Conservation (phyloP, 306 rosid species). For the Quercus engelmannii region DNA sequence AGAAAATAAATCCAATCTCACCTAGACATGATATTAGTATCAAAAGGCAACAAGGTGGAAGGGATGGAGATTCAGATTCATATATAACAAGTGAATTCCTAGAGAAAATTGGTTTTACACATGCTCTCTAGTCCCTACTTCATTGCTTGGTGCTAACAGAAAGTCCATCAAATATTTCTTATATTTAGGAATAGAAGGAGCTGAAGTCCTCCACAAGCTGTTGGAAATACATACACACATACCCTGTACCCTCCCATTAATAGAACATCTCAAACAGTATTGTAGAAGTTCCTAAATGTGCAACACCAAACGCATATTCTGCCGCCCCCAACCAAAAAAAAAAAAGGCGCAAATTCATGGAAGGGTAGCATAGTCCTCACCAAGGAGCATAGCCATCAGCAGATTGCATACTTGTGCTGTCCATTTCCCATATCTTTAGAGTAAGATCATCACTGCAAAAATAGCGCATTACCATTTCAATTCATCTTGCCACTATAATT, state of each 20-base stretch:
- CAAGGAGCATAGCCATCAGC: constrained; percentile 62
- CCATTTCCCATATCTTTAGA: constrained; percentile 83
- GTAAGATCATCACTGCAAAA: constrained; percentile 86
- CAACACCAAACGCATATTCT: not conserved
- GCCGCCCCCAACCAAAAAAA: not conserved
- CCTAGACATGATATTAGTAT: not conserved
- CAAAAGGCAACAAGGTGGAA: not conserved
- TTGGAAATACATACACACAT: not conserved
- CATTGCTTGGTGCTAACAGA: not conserved
- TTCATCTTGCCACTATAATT: not conserved
- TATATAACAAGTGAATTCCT: not conserved
- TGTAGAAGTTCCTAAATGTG: not conserved
- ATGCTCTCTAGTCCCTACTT: not conserved
- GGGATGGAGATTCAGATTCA: not conserved
- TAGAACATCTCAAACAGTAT: not conserved
- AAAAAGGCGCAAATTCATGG: not conserved
- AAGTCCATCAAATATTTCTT: not conserved
- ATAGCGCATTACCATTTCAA: not conserved
- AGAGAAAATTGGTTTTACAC: not conserved
- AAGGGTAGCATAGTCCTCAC: constrained; percentile 42
- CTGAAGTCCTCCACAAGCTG: not conserved
- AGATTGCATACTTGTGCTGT: constrained; percentile 47
- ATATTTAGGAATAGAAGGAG: not conserved
- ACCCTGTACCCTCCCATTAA: not conserved
- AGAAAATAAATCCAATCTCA: not conserved